phyloP scores from a whole-genome alignment of 495 filamentous ascomycete genomes.

The Ramalina peruviana region DNA sequence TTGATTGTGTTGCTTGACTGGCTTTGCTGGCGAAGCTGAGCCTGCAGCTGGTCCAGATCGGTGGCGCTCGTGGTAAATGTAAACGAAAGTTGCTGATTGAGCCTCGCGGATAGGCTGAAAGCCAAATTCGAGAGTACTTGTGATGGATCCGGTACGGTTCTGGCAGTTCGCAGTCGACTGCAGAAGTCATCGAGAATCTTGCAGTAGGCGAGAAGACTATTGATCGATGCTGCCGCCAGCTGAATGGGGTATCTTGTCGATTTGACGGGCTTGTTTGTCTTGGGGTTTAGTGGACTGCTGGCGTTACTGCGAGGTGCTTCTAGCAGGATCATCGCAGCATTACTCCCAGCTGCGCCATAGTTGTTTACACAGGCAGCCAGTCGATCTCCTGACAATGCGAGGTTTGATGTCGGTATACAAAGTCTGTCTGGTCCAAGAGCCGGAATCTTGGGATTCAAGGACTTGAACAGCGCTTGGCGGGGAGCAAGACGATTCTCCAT shows the following conservation, averaged over 20 bases:
- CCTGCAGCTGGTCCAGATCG: not conserved
- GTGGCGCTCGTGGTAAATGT: not conserved
- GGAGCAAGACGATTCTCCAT: conserved; percentile 26
- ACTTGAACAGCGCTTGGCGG: conserved; percentile 22
- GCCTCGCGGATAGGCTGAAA: conserved; percentile 12
- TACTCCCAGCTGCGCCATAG: conserved; percentile 38
- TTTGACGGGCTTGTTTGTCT: not conserved
- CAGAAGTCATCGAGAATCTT: conserved; percentile 1
- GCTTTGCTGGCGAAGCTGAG: conserved; percentile 2
- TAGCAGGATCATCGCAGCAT: conserved; percentile 29
- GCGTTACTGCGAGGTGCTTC: conserved; percentile 6
- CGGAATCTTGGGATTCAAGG: conserved; percentile 29
- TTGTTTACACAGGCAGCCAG: conserved; percentile 24
- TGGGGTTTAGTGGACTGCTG: not conserved
- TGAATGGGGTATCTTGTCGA: conserved; percentile 6
- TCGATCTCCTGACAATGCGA: conserved; percentile 14
- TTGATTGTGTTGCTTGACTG: not conserved
- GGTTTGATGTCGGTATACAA: conserved; percentile 18
- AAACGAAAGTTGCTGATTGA: conserved; percentile 10
- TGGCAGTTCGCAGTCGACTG: not conserved
- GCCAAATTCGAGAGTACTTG: conserved; percentile 5
- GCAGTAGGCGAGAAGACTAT: conserved; percentile 10
- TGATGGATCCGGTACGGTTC: not conserved
- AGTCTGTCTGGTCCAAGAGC: conserved; percentile 21
- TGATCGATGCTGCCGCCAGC: conserved; percentile 9